Conservation (phyloP, 306 rosid genomes). For the Cucumis melo region DNA sequence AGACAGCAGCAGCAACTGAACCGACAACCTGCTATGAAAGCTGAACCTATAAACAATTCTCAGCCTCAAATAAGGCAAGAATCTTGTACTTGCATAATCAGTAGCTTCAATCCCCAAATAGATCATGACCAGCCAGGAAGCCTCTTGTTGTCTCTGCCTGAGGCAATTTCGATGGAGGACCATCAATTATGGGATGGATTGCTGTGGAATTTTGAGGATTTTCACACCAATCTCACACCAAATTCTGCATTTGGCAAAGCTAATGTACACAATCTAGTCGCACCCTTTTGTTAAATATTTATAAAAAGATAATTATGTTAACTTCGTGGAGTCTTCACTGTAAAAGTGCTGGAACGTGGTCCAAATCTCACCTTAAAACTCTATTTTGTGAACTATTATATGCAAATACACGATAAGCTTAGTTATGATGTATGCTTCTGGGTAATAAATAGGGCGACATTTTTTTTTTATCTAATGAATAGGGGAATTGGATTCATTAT, state of each 20-base stretch:
- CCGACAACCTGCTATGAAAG: conserved; percentile 23
- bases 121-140: neutral
- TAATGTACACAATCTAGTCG: neutral
- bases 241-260: conserved; percentile 1
- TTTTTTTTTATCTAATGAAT: neutral
- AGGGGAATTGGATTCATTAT: neutral
- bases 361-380: neutral
- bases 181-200: conserved; percentile 5
- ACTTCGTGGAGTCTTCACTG: neutral
- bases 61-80: conserved; percentile 2
- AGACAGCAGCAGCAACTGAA: conserved; percentile 27
- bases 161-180: conserved; percentile 3
- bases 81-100: neutral
- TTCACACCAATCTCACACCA: neutral
- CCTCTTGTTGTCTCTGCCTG: neutral
- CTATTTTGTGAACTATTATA: neutral
- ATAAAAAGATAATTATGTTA: neutral
- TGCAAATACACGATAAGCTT: neutral
- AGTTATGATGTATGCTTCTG: neutral
- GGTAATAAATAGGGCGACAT: neutral
- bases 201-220: conserved; percentile 9
- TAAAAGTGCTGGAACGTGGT: neutral
- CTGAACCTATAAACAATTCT: neutral
- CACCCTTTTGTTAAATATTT: conserved; percentile 1
- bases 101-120: neutral